Evolutionary conservation across 2,329 filamentous ascomycete genomes (phyloP).

Genomic region (Penicillium sp.): DNA sequence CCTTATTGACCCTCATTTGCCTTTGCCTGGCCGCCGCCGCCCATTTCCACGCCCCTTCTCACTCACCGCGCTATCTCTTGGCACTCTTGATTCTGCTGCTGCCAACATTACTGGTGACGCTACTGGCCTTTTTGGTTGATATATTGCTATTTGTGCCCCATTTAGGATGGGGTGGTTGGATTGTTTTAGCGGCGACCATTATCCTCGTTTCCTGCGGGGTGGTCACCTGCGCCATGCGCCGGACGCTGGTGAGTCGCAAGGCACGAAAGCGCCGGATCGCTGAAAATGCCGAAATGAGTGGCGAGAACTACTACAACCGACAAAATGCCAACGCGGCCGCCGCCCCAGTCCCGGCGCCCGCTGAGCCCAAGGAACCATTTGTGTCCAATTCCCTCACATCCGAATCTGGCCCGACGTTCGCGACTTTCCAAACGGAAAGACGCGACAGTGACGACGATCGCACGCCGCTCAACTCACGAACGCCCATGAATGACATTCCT

Average conservation of each 20-base stretch:
- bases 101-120: conserved; percentile 77
- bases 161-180: conserved; percentile 89
- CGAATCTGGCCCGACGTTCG: conserved; percentile 52
- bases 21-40: conserved; percentile 76
- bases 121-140: conserved; percentile 89
- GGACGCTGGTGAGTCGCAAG: conserved; percentile 87
- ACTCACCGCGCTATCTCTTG: conserved; percentile 86
- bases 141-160: conserved; percentile 94
- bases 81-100: conserved; percentile 83
- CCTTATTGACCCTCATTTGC: conserved; percentile 81
- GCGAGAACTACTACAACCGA: conserved; percentile 83
- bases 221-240: conserved; percentile 91
- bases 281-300: conserved; percentile 96
- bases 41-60: conserved; percentile 83
- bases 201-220: conserved; percentile 79
- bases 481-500: conserved; percentile 30
- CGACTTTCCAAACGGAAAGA: conserved; percentile 40
- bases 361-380: conserved; percentile 60
- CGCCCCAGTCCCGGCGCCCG: conserved; percentile 20
- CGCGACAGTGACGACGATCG: conserved; percentile 44
- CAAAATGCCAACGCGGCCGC: conserved; percentile 43
- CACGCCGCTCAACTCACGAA: conserved; percentile 40
- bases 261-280: conserved; percentile 89
- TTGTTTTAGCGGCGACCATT: conserved; percentile 86
- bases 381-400: conserved; percentile 59